A percentile compares a stretch with the other conserved stretches of the same genome.
Conservation (phyloP, 2,329 filamentous ascomycete genomes). For the Simplicillium aogashimaense region DNA sequence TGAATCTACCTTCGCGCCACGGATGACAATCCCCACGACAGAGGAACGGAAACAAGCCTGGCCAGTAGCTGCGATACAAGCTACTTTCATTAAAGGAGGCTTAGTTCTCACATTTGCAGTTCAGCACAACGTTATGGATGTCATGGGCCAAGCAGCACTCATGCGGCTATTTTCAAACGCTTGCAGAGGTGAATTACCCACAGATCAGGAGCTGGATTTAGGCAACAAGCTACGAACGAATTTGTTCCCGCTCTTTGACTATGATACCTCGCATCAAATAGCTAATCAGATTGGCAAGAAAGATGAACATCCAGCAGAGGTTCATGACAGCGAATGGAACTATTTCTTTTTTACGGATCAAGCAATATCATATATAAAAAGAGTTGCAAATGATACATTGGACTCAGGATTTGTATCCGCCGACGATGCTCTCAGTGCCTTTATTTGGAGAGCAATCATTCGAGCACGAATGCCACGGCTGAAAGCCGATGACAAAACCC, state of each 20-base stretch:
- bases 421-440: slow-evolving; percentile 40
- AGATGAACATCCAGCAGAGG: slow-evolving; percentile 17
- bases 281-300: slow-evolving; percentile 22
- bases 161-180: slow-evolving; percentile 38
- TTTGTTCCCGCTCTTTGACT: slow-evolving; percentile 25
- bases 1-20: slow-evolving; percentile 29
- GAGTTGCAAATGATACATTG: slow-evolving; percentile 16
- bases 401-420: slow-evolving; percentile 33
- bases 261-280: slow-evolving; percentile 19
- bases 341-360: slow-evolving; percentile 31
- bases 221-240: slow-evolving; percentile 30
- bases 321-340: slow-evolving; percentile 26
- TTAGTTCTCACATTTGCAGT: slow-evolving; percentile 37
- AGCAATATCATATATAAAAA: slow-evolving; percentile 30
- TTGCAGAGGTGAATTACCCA: slow-evolving; percentile 33
- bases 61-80: slow-evolving; percentile 36
- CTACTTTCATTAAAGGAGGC: slow-evolving; percentile 36
- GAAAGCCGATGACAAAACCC: slow-evolving; percentile 7
- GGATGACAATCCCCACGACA: slow-evolving; percentile 23
- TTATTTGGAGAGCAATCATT: slow-evolving; percentile 36
- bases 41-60: slow-evolving; percentile 12
- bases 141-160: slow-evolving; percentile 34
- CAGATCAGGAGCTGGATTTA: slow-evolving; percentile 26
- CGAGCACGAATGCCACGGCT: slow-evolving; percentile 29
- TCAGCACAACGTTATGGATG: slow-evolving; percentile 41